Evolutionary conservation across 75 land plant genomes (phyloP).

Genomic region (Selaginella tamariscina): DNA sequence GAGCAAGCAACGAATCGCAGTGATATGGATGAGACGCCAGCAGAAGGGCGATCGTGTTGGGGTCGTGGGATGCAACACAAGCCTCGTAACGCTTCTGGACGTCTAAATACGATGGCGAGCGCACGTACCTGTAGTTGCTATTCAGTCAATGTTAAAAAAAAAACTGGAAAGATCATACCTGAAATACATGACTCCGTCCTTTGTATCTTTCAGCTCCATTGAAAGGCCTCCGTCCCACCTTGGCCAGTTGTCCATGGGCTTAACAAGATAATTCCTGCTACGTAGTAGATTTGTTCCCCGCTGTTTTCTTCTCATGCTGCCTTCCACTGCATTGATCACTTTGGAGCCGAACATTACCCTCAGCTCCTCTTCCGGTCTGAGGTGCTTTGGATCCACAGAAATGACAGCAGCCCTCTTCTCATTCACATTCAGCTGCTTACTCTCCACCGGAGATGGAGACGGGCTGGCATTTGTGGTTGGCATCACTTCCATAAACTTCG

Average conservation of each 20-base stretch:
- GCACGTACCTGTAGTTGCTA: conserved; percentile 67
- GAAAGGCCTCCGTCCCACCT: conserved; percentile 76
- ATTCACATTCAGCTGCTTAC: not conserved
- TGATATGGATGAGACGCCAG: conserved; percentile 68
- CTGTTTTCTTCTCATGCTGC: conserved; percentile 25
- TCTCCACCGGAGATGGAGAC: conserved; percentile 11
- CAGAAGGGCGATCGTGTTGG: conserved; percentile 59
- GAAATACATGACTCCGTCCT: conserved; percentile 56
- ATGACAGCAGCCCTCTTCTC: conserved; percentile 22
- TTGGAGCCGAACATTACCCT: conserved; percentile 91
- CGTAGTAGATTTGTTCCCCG: conserved; percentile 9
- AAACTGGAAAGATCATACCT: conserved; percentile 35
- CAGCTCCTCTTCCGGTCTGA: conserved; percentile 85
- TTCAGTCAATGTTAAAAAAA: too few species aligned
- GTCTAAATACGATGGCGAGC: conserved; percentile 52
- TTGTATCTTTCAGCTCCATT: conserved; percentile 77
- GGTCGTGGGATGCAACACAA: conserved; percentile 62
- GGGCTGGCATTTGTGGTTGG: conserved; percentile 25
- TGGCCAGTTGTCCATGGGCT: conserved; percentile 75
- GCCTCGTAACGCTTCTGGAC: conserved; percentile 73
- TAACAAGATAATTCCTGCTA: conserved; percentile 52
- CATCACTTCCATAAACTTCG: conserved; percentile 18
- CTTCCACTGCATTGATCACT: conserved; percentile 72
- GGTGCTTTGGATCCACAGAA: conserved; percentile 55
- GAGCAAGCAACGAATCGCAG: conserved; percentile 62